Percentiles rank a stretch among this genome's conserved stretches.
phyloP scores from a whole-genome alignment of 73 alveolate species.

The Durusdinium trenchii region DNA sequence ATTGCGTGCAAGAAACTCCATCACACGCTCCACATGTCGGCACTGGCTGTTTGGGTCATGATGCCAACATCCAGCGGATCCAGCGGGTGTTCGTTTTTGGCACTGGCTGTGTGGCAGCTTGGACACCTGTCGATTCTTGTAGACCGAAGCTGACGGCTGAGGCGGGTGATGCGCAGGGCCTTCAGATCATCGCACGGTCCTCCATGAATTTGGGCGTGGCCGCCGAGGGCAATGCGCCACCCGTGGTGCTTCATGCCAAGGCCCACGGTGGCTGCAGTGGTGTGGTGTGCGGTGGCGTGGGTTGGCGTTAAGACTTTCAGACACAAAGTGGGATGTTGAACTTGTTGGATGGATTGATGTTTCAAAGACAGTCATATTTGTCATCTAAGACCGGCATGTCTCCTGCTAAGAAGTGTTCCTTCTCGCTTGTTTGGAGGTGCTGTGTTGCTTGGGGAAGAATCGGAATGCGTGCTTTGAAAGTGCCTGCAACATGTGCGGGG shows the following conservation, averaged over 20 bases:
- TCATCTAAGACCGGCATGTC: neutral
- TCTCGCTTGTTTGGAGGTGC: neutral
- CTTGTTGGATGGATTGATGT: neutral
- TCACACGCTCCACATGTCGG: too few species aligned
- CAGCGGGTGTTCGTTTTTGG: too few species aligned
- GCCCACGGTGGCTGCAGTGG: neutral
- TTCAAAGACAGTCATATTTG: neutral
- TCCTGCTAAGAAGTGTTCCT: neutral
- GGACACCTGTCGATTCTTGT: too few species aligned
- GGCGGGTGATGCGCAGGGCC: constrained; percentile 73
- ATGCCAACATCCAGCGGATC: too few species aligned
- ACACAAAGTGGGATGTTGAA: neutral
- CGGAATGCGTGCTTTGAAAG: neutral
- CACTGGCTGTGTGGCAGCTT: too few species aligned
- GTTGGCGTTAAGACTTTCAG: neutral
- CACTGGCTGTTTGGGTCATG: too few species aligned
- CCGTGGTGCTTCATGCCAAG: constrained; percentile 43
- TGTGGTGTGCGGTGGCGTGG: neutral
- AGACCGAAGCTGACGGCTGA: too few species aligned
- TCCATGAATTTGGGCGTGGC: constrained; percentile 51
- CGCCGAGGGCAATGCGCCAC: neutral
- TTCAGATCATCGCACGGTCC: constrained; percentile 72
- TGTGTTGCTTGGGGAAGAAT: neutral
- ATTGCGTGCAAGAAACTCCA: too few species aligned
- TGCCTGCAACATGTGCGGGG: too few species aligned